Conservation (phyloP, 2,329 filamentous ascomycete species). For the Apiospora arundinis region DNA sequence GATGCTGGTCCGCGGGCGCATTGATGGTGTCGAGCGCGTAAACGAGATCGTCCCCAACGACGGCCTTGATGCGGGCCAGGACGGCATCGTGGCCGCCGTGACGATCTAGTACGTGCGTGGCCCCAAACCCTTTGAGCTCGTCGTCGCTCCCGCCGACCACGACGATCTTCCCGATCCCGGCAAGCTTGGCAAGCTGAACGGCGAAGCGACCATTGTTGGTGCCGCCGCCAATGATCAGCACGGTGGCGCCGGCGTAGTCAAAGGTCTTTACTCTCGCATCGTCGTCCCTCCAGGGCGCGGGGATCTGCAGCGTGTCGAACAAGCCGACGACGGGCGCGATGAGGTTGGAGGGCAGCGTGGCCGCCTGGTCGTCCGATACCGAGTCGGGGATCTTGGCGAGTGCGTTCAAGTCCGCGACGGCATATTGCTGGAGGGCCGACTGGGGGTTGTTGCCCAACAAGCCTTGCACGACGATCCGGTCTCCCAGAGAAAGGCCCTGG, state of each 20-base stretch:
- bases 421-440: constrained; percentile 47
- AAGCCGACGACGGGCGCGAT: constrained; percentile 42
- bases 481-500: constrained; percentile 36
- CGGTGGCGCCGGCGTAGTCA: constrained; percentile 31
- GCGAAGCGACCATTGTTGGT: constrained; percentile 42
- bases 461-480: constrained; percentile 37
- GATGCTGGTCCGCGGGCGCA: constrained; percentile 31
- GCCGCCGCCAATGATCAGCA: constrained; percentile 45
- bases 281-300: constrained; percentile 34
- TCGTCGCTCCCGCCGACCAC: constrained; percentile 41
- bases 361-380: constrained; percentile 43
- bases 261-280: constrained; percentile 28
- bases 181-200: constrained; percentile 42
- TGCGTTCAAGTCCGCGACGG: constrained; percentile 38
- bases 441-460: constrained; percentile 30
- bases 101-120: constrained; percentile 50
- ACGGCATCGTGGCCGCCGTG: constrained; percentile 41
- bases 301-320: constrained; percentile 41
- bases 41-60: constrained; percentile 47
- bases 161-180: constrained; percentile 47
- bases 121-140: constrained; percentile 43
- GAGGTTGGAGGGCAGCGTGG: constrained; percentile 45
- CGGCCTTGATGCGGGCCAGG: constrained; percentile 37
- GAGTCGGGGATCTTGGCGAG: constrained; percentile 41
- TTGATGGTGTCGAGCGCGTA: constrained; percentile 47